phyloP scores from a whole-genome alignment of 352 stramenopile species.

The Phytophthora vignae region DNA sequence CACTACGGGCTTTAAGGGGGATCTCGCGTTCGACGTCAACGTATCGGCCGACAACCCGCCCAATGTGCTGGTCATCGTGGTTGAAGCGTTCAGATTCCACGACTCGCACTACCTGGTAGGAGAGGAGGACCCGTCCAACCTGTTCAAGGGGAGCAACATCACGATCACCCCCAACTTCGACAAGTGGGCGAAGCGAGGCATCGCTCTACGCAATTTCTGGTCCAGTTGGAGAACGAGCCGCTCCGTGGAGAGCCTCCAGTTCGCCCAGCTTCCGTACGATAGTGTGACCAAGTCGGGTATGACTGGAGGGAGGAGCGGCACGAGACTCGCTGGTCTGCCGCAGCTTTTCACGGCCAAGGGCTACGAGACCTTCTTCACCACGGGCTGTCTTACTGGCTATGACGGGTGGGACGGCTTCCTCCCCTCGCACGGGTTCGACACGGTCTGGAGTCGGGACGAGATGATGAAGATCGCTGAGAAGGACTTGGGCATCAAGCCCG shows the following conservation, averaged over 20 bases:
- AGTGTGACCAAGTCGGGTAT: slow-evolving; percentile 42
- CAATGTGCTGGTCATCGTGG: slow-evolving; percentile 52
- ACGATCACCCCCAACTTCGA: slow-evolving; percentile 55
- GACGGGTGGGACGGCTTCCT: slow-evolving; percentile 57
- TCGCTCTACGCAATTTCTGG: slow-evolving; percentile 63
- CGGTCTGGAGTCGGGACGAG: slow-evolving; percentile 41
- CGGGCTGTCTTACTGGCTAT: slow-evolving; percentile 49
- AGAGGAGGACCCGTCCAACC: slow-evolving; percentile 40
- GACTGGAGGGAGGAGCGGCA: slow-evolving; percentile 20
- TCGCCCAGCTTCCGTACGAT: slow-evolving; percentile 55
- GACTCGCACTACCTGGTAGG: slow-evolving; percentile 54
- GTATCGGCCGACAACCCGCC: slow-evolving; percentile 40
- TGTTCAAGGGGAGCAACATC: slow-evolving; percentile 27
- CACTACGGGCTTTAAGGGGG: slow-evolving; percentile 45
- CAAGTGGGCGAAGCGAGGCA: slow-evolving; percentile 47
- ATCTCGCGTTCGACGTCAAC: slow-evolving; percentile 45
- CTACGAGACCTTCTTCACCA: slow-evolving; percentile 56
- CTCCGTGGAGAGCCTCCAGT: slow-evolving; percentile 58
- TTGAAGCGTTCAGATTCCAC: slow-evolving; percentile 56
- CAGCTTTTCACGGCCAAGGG: slow-evolving; percentile 57
- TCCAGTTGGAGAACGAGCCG: slow-evolving; percentile 63
- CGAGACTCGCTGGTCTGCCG: slow-evolving; percentile 48
- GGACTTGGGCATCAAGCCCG: slow-evolving; percentile 40
- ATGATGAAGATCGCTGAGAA: slow-evolving; percentile 42
- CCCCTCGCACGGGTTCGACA: slow-evolving; percentile 51